phyloP scores from a whole-genome alignment of 169 alveolate species.

The Plasmodium gaboni region DNA sequence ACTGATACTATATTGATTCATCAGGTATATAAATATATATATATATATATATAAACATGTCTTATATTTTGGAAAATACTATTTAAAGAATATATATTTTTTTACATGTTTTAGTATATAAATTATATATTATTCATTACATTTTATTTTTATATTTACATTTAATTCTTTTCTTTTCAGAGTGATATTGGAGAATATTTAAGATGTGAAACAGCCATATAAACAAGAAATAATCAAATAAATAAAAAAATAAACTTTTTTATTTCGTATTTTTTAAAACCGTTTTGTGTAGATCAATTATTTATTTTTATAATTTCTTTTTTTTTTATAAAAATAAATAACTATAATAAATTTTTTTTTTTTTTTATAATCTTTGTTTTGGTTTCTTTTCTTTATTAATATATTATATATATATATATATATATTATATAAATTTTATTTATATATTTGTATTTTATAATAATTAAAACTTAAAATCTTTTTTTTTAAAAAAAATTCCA shows the following conservation, averaged over 20 bases:
- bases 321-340: constrained; percentile 14
- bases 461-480: too few relatives aligned
- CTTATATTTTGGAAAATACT: too few relatives aligned
- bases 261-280: neutral
- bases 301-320: constrained; percentile 1
- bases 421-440: too few relatives aligned
- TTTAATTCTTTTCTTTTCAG: constrained; percentile 19
- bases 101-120: too few relatives aligned
- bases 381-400: neutral
- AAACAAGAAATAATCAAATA: neutral
- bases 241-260: too few relatives aligned
- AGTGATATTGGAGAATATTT: constrained; percentile 76
- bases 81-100: too few relatives aligned
- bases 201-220: constrained; percentile 69
- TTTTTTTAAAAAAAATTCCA: too few relatives aligned
- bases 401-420: too few relatives aligned
- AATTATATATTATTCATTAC: neutral
- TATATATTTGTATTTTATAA: too few relatives aligned
- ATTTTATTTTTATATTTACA: neutral
- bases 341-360: neutral
- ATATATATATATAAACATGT: too few relatives aligned
- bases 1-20: constrained; percentile 67
- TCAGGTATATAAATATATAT: constrained; percentile 37
- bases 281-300: neutral
- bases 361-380: neutral